Base-by-base conservation (phyloP, 352 stramenopile species). In the Globisporangium spinosum region DNA sequence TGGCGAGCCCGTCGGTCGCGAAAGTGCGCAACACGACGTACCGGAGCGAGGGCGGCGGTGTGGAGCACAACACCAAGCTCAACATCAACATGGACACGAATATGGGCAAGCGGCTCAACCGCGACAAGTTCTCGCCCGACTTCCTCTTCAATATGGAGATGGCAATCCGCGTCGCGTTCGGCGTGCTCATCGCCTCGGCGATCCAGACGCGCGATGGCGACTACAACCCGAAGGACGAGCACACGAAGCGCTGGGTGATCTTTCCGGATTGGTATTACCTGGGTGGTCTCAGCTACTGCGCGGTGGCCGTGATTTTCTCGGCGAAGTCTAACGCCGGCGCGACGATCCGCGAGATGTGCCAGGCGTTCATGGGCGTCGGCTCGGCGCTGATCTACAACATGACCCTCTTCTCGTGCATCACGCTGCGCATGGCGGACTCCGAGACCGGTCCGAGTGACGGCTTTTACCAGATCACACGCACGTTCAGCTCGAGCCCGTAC, bases 321-420 rank as follows among this genome's bases (percentile, higher is more conserved):
- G 76, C 83, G 9, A 75, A 80, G 17, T 88, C 87, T 65, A 93
- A 90, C 61, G 75, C 90, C 5, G 85, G 85, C 35, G 82, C 75
- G 4, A 93, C 83, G 23, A 74, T 90, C 15, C 85, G 73, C 23
- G 72, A 90, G 45, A 76, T 93, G 22, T 93, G 77, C 59, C 85
- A 93, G 65, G 78, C 85, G 20, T 90, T 93, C 64, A 89, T 87
- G 58, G 85, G 85, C 27, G 83, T 91, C 22, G 83, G 85, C 47
- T 82, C 90, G 70, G 85, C 85, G 58, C 73, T 93, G 13, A 65
- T 93, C 58, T 93, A 89, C 79, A 93, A 91, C 72, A 84, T 90
- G 29, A 51, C 90, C 13, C 73, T 93, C 20, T 93, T 91, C 60
- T 77, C 68, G 6, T 69, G 73, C 25, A 68, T 85, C 25, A 58